Evolutionary conservation across 306 rosid genomes (phyloP).

Genomic region (Cucurbita moschata): DNA sequence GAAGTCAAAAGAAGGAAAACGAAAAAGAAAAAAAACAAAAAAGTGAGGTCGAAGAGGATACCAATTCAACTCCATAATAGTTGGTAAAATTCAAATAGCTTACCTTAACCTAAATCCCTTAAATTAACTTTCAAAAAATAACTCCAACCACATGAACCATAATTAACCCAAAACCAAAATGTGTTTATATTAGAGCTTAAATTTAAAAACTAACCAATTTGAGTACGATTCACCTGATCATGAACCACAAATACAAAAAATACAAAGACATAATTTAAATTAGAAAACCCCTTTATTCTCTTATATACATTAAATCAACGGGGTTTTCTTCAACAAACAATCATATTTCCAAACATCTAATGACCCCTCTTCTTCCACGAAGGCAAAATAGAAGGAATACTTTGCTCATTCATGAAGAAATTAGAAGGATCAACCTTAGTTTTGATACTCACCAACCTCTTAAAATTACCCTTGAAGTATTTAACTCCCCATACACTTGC

Average conservation of each 20-base stretch:
- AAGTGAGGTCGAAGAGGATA: too few relatives aligned
- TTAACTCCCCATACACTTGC: not conserved
- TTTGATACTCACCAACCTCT: not conserved
- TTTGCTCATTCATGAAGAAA: slow-evolving; percentile 5
- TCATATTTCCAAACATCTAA: not conserved
- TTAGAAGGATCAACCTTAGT: slow-evolving; percentile 1
- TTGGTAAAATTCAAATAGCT: too few relatives aligned
- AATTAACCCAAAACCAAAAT: too few relatives aligned
- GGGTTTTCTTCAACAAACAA: not conserved
- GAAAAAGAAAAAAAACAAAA: too few relatives aligned
- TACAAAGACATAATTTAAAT: not conserved
- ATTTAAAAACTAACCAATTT: too few relatives aligned
- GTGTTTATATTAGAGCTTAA: too few relatives aligned
- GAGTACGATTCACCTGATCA: not conserved
- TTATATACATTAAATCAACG: not conserved
- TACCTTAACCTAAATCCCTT: too few relatives aligned
- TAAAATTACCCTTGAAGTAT: slow-evolving; percentile 1
- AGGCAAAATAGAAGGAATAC: not conserved
- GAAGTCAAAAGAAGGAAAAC: too few relatives aligned
- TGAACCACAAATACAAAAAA: not conserved
- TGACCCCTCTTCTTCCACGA: slow-evolving; percentile 4
- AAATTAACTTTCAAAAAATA: too few relatives aligned
- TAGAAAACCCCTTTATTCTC: not conserved
- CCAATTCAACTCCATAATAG: too few relatives aligned
- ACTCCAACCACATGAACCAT: too few relatives aligned